Evolutionary conservation across 169 alveolate species (phyloP).

Genomic region (Perkinsus olseni): DNA sequence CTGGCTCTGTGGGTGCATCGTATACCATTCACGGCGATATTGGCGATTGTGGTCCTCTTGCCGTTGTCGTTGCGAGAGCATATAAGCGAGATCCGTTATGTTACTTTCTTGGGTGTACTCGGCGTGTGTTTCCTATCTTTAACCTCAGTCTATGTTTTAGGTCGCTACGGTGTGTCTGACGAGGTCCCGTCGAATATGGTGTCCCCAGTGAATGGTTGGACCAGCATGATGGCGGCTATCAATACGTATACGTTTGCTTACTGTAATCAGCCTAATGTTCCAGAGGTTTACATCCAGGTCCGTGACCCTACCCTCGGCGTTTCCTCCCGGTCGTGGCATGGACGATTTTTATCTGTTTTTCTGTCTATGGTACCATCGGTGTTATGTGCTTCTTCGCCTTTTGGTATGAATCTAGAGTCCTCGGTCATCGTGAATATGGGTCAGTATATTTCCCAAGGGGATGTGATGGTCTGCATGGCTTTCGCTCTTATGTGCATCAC

Average conservation of each 20-base stretch:
- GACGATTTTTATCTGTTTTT: background rate
- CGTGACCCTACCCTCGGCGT: background rate
- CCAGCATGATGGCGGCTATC: background rate
- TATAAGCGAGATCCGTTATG: background rate
- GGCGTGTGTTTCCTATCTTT: background rate
- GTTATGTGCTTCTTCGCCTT: background rate
- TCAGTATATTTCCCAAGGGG: background rate
- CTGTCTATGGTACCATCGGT: background rate
- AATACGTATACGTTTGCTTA: background rate
- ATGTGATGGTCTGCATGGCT: background rate
- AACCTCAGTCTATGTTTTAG: background rate
- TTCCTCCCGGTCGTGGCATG: background rate
- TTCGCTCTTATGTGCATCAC: background rate
- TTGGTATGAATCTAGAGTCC: background rate
- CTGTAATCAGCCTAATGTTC: background rate
- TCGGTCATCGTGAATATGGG: background rate
- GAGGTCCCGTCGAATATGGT: background rate
- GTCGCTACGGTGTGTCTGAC: background rate
- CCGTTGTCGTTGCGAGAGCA: background rate
- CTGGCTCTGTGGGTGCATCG: background rate
- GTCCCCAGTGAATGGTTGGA: background rate
- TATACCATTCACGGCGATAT: background rate
- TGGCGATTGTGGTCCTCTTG: background rate
- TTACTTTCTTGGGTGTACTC: background rate
- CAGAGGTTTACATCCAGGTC: background rate